phyloP scores from a whole-genome alignment of 1,284 basidiomycete species.

The Sphagnurus paluster region DNA sequence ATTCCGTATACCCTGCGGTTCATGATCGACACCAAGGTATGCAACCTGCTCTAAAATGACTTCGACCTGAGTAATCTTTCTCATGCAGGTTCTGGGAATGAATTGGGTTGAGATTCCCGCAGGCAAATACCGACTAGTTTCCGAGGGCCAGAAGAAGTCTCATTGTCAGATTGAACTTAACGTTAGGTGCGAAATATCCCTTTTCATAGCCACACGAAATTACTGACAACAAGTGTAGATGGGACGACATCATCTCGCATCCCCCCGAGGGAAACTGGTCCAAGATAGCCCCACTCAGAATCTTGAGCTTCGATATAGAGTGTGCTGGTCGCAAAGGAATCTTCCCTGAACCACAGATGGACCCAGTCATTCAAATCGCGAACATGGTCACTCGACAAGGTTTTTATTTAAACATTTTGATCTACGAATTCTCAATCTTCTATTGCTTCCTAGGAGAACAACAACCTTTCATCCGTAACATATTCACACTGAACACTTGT shows the following conservation, averaged over 20 bases:
- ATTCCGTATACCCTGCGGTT: constrained; percentile 87
- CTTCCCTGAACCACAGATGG: constrained; percentile 85
- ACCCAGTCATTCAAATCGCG: constrained; percentile 96
- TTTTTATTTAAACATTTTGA: constrained; percentile 27
- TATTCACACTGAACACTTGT: constrained; percentile 95
- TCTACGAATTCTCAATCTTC: constrained; percentile 6
- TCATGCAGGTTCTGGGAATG: constrained; percentile 85
- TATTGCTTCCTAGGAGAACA: constrained; percentile 64
- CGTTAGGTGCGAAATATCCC: constrained; percentile 71
- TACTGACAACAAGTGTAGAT: constrained; percentile 45
- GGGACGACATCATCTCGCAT: constrained; percentile 84
- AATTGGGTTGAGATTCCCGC: constrained; percentile 93
- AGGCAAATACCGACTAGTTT: constrained; percentile 71
- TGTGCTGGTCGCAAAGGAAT: constrained; percentile 95
- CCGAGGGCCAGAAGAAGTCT: constrained; percentile 63
- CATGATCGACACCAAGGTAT: constrained; percentile 93
- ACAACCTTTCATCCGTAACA: constrained; percentile 90
- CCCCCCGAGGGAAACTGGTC: constrained; percentile 89
- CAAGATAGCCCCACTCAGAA: constrained; percentile 85
- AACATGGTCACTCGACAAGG: constrained; percentile 98
- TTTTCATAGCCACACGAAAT: too few relatives aligned
- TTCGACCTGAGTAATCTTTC: constrained; percentile 6
- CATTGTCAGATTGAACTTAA: constrained; percentile 86
- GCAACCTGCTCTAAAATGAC: background rate
- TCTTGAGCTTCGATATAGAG: constrained; percentile 96